Conservation (phyloP, 495 filamentous ascomycete genomes). For the Symbiotaphrina buchneri region DNA sequence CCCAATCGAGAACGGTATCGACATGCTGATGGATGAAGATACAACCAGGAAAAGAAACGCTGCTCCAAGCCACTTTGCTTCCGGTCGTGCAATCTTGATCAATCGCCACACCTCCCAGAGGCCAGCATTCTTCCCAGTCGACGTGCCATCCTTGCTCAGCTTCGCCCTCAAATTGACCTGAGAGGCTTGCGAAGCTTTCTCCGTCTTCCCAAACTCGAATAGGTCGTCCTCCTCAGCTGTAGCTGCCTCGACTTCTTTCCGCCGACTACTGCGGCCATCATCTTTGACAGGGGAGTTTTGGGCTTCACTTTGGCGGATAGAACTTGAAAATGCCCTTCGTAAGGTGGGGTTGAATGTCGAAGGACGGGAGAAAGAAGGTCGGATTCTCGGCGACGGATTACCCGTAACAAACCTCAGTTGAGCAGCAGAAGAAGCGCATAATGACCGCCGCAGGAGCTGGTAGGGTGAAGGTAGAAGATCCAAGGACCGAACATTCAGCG, state of each 20-base stretch:
- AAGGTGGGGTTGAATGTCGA: no score
- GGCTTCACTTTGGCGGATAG: no score
- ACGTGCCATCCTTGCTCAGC: slow-evolving; percentile 56
- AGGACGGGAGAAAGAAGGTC: no score
- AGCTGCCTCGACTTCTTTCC: slow-evolving; percentile 1
- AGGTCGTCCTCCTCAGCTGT: slow-evolving; percentile 1
- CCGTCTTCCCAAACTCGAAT: slow-evolving; percentile 36
- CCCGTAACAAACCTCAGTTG: no score
- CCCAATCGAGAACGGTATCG: slow-evolving; percentile 87
- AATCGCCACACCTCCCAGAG: slow-evolving; percentile 66
- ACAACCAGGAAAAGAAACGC: slow-evolving; percentile 31
- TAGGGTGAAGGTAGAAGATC: no score
- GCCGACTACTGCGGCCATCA: not conserved
- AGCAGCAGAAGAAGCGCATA: no score
- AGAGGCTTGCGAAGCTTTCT: slow-evolving; percentile 70
- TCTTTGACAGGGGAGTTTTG: not conserved
- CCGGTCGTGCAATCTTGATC: slow-evolving; percentile 70
- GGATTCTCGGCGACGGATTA: no score
- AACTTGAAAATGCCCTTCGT: no score
- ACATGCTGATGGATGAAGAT: slow-evolving; percentile 80
- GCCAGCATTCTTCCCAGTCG: slow-evolving; percentile 35
- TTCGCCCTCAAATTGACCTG: slow-evolving; percentile 77
- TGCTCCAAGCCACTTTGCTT: slow-evolving; percentile 45
- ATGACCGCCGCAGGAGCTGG: no score
- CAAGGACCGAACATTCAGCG: no score